Conservation (phyloP, 495 filamentous ascomycete genomes). For the Tricharina praecox region DNA sequence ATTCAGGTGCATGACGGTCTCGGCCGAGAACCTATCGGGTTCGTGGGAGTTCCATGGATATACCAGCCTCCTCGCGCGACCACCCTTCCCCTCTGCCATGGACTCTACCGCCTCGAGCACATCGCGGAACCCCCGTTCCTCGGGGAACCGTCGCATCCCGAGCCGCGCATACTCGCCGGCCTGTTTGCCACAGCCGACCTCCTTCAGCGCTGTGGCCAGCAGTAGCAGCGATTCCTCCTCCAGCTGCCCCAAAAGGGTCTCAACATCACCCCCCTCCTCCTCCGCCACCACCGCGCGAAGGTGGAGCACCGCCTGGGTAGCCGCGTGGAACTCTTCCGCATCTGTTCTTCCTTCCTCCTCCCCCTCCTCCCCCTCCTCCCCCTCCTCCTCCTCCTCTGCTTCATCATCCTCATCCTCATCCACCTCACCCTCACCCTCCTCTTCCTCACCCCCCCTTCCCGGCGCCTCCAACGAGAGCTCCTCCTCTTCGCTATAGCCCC, state of each 20-base stretch:
- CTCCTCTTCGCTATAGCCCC: conserved; percentile 36
- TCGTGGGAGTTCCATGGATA: conserved; percentile 92
- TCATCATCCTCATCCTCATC: conserved; percentile 2
- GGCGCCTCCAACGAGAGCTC: conserved; percentile 5
- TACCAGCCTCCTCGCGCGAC: conserved; percentile 28
- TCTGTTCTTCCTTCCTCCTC: conserved; percentile 7
- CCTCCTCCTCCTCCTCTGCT: conserved; percentile 12
- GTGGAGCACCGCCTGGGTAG: neutral
- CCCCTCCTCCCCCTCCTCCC: conserved; percentile 9
- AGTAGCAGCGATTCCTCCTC: neutral
- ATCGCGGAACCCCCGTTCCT: neutral
- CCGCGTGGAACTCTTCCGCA: conserved; percentile 1
- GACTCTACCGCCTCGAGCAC: neutral
- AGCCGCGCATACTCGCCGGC: neutral
- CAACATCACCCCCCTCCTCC: no score
- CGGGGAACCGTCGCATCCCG: neutral
- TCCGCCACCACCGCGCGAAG: neutral
- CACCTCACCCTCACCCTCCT: conserved; percentile 4
- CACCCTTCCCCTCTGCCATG: neutral
- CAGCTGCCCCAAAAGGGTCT: neutral
- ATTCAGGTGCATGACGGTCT: conserved; percentile 53
- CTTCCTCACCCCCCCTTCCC: no score
- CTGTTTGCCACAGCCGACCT: neutral
- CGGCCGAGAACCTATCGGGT: conserved; percentile 58
- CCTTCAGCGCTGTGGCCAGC: neutral